These are phyloP conservation scores for Phylloporus sp. DNA, from an alignment of 1,284 basidiomycete genomes.

Conservation along the genomic window DNA sequence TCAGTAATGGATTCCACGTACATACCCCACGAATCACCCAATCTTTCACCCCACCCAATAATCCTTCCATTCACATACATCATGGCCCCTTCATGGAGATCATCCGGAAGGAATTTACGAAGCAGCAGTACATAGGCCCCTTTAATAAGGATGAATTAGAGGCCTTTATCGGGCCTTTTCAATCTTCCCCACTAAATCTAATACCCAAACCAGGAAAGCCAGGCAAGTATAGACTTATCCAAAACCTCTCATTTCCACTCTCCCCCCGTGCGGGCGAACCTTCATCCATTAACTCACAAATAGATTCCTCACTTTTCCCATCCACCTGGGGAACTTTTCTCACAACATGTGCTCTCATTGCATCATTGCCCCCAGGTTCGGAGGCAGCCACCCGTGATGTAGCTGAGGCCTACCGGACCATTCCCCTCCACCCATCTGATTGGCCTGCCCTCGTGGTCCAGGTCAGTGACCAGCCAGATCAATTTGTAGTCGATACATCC, in stretches of 20 bases:
- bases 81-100: background rate
- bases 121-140: background rate
- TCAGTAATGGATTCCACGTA: background rate
- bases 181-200: constrained; percentile 3
- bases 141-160: background rate
- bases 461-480: background rate
- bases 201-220: constrained; percentile 5
- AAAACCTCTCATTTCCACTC: constrained; percentile 12
- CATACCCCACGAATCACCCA: background rate
- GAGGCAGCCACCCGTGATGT: constrained; percentile 1
- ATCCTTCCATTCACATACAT: background rate
- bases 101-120: background rate
- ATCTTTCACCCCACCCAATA: constrained; percentile 3
- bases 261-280: fast-evolving
- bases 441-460: background rate
- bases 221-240: constrained; percentile 11
- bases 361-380: background rate
- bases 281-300: background rate
- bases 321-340: constrained; percentile 3
- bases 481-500: constrained; percentile 4
- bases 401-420: constrained; percentile 9
- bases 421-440: background rate
- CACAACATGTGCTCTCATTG: background rate
- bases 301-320: background rate
- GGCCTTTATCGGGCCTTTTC: constrained; percentile 6